Percentiles rank a stretch among this genome's conserved stretches.
These are phyloP conservation scores for Fraxinus nigra DNA, from an alignment of 305 asterid species.

Conservation along the genomic window DNA sequence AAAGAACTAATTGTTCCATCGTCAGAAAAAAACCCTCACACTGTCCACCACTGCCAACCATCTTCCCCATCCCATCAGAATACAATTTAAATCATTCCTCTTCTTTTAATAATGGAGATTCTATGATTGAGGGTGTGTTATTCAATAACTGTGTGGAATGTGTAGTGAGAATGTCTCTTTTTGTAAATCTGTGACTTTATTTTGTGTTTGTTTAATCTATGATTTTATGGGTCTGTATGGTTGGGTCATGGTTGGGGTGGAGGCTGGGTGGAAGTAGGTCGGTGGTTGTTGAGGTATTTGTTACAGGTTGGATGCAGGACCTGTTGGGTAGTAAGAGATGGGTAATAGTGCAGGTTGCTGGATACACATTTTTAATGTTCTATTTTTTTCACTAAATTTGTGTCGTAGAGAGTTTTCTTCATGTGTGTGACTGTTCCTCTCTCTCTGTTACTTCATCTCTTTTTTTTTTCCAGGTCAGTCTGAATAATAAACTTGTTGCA, in stretches of 20 bases:
- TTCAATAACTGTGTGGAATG: neutral
- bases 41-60: neutral
- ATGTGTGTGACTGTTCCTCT: neutral
- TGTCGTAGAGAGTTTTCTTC: slow-evolving; percentile 15
- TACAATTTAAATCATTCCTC: neutral
- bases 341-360: neutral
- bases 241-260: neutral
- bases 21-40: neutral
- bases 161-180: neutral
- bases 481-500: slow-evolving; percentile 75
- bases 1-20: neutral
- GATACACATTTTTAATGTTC: neutral
- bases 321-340: neutral
- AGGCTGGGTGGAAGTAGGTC: neutral
- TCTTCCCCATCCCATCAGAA: neutral
- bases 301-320: neutral
- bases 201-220: neutral
- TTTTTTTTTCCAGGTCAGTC: slow-evolving; percentile 61
- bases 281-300: neutral
- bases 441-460: neutral
- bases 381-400: neutral
- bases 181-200: neutral
- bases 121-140: neutral
- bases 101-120: neutral
- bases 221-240: neutral